Conservation (phyloP, 1,139 yeast species). For the Candida frijolesensis region DNA sequence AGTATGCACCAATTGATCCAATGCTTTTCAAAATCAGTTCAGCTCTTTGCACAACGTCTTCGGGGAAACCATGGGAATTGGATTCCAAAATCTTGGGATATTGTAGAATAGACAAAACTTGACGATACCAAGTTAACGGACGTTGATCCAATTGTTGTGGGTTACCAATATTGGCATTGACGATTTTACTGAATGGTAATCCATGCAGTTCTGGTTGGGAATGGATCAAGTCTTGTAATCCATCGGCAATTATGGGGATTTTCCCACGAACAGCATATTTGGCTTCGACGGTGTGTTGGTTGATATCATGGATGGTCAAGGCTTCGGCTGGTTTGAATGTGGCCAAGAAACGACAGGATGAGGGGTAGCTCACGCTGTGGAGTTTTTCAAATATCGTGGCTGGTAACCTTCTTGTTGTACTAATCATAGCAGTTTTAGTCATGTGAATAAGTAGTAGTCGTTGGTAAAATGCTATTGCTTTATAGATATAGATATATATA, state of each 20-base stretch:
- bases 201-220: constrained; percentile 54
- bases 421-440: not conserved
- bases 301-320: constrained; percentile 50
- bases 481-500: too few species aligned
- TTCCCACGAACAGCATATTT: constrained; percentile 95
- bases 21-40: constrained; percentile 55
- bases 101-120: constrained; percentile 82
- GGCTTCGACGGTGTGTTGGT: constrained; percentile 76
- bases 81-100: constrained; percentile 66
- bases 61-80: constrained; percentile 49
- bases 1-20: constrained; percentile 92
- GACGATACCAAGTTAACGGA: constrained; percentile 94
- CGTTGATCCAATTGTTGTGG: constrained; percentile 95
- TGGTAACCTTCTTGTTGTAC: not conserved
- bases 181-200: constrained; percentile 74
- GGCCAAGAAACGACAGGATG: constrained; percentile 6
- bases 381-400: not conserved
- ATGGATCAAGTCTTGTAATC: constrained; percentile 58
- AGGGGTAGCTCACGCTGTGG: not conserved
- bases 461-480: not conserved
- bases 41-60: constrained; percentile 78
- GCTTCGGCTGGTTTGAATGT: constrained; percentile 26
- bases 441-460: not conserved
- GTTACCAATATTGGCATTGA: constrained; percentile 93
- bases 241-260: constrained; percentile 92